Percentiles rank a stretch among this genome's conserved stretches.
Evolutionary conservation across 371 early-diverging fungal genomes (phyloP).

Genomic region (Ordospora colligata): DNA sequence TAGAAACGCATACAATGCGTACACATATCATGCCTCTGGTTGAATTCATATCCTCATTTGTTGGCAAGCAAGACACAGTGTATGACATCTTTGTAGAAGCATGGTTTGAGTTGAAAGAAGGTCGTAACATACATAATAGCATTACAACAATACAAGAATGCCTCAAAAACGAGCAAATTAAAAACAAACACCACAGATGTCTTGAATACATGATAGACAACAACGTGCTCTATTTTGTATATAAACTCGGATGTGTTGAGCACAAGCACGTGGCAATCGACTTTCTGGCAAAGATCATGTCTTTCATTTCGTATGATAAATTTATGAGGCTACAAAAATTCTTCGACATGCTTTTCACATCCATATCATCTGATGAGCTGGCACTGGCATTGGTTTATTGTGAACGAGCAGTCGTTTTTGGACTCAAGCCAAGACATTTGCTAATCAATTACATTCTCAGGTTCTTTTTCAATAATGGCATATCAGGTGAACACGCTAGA

Average conservation of each 20-base stretch:
- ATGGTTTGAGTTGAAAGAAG: not conserved
- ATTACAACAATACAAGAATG: not conserved
- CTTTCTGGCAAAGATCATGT: not conserved
- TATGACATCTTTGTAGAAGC: slow-evolving; percentile 4
- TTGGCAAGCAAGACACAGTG: not conserved
- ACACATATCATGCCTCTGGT: not conserved
- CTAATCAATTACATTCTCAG: not conserved
- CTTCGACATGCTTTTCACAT: not conserved
- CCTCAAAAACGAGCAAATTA: slow-evolving; percentile 16
- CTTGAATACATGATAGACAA: slow-evolving; percentile 26
- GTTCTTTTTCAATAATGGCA: not conserved
- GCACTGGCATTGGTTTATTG: slow-evolving; percentile 6
- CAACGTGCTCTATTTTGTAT: not conserved
- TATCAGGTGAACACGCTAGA: not conserved
- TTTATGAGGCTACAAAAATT: not conserved
- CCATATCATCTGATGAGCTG: not conserved
- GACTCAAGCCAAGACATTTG: not conserved
- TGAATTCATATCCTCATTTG: not conserved
- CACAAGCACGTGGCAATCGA: not conserved
- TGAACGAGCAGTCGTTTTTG: slow-evolving; percentile 20
- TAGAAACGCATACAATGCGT: not conserved
- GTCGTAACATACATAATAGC: not conserved
- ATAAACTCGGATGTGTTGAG: not conserved
- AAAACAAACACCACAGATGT: not conserved
- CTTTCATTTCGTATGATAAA: not conserved